Evolutionary conservation across 768 basidiomycete genomes (phyloP), one percentile per base, ranked within the genome.

Genomic region (Lentinus brumalis): DNA sequence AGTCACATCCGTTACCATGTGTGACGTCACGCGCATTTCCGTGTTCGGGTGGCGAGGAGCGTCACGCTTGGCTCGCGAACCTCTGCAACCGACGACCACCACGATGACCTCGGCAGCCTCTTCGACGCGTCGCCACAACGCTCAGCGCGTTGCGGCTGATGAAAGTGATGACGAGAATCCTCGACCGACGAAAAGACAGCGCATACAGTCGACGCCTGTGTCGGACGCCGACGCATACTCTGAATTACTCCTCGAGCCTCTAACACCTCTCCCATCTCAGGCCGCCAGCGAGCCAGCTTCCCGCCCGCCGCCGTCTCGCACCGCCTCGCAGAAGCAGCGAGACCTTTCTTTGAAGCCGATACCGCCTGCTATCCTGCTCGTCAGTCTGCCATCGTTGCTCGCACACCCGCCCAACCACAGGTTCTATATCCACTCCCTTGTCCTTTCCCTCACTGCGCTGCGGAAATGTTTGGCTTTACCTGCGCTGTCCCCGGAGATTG

Each of bases 381-480:
- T 91, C 7, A 78, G 83, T 5, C 75, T 92, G 3, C 89, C 91
- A 2, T 72, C 74, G 0, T 70, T 91, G 21, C 72, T 92, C 15
- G 70, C 79, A 1, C 87, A 88, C 58, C 91, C 89, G 4, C 87
- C 89, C 4, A 82, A 79, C 2, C 87, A 90, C 65, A 77, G 70
- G 15, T 69, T 77, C 31, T 84, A 92, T 68, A 65, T 79, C 0
- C 74, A 79, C 7, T 85, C 88, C 0, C 76, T 91, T 1, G 77
- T 76, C 26, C 65, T 89, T 5, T 86, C 89, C 0, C 69, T 85
- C 1, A 70, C 77, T 47, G 83, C 90, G 0, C 68, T 91, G 10
- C 74, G 82, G 46, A 80, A 77, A 64, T 89, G 86, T 69, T 76
- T 90, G 12, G 65, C 73, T 0, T 63, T 85, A 0, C 75, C 77